Conservation (phyloP, 208 protist species). For the Crithidia thermophila region DNA sequence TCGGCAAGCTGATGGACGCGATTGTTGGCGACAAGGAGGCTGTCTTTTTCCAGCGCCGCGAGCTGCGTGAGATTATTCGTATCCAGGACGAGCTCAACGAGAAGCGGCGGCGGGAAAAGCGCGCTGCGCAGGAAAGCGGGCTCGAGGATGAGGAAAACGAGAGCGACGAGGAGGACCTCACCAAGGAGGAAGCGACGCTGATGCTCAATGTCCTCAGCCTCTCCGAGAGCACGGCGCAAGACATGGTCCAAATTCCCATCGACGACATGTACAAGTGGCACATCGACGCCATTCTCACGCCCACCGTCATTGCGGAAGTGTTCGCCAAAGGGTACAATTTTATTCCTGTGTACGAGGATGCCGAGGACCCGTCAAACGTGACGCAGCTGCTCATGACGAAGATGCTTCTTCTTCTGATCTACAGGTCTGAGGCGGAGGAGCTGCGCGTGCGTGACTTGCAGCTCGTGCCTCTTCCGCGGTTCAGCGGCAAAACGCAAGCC, state of each 20-base stretch:
- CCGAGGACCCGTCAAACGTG: slow-evolving; percentile 43
- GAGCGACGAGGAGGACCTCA: slow-evolving; percentile 51
- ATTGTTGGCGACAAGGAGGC: slow-evolving; percentile 70
- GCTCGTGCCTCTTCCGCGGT: slow-evolving; percentile 44
- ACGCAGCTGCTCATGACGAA: slow-evolving; percentile 60
- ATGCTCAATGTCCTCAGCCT: slow-evolving; percentile 77
- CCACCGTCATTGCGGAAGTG: slow-evolving; percentile 43
- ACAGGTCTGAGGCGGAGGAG: slow-evolving; percentile 39
- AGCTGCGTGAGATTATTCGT: slow-evolving; percentile 63
- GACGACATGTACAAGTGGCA: slow-evolving; percentile 56
- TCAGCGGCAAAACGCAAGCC: slow-evolving; percentile 38
- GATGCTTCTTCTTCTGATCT: slow-evolving; percentile 58
- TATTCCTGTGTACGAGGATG: slow-evolving; percentile 60
- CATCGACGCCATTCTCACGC: slow-evolving; percentile 43
- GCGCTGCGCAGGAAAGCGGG: slow-evolving; percentile 22
- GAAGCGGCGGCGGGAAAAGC: slow-evolving; percentile 22
- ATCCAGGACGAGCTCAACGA: slow-evolving; percentile 54
- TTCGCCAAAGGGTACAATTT: slow-evolving; percentile 59
- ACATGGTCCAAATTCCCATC: slow-evolving; percentile 47
- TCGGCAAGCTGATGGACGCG: slow-evolving; percentile 58
- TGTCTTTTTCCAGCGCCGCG: slow-evolving; percentile 58
- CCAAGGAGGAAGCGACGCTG: slow-evolving; percentile 57
- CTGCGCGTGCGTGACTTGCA: slow-evolving; percentile 55
- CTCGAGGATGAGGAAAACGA: slow-evolving; percentile 29
- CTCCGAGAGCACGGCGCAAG: slow-evolving; percentile 55